Evolutionary conservation across 2,329 filamentous ascomycete species (phyloP).

Genomic region (Triangularia verruculosa): DNA sequence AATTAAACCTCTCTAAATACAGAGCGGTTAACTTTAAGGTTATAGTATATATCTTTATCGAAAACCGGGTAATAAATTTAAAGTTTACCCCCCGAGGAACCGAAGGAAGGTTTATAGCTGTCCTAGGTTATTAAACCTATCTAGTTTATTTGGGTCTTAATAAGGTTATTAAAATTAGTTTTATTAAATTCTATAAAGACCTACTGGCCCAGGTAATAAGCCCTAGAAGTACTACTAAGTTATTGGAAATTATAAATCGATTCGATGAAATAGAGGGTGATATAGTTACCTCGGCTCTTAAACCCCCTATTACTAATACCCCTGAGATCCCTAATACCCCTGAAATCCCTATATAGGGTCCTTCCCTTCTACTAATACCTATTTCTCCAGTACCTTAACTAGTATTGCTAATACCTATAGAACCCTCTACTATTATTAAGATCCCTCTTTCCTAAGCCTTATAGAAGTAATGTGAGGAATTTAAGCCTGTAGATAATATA

Average conservation of each 20-base stretch:
- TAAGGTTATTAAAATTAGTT: neutral
- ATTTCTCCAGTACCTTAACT: neutral
- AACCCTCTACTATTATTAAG: neutral
- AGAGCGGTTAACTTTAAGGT: neutral
- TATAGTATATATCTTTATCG: neutral
- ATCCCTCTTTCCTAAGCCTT: neutral
- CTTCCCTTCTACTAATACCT: no score
- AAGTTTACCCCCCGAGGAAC: neutral
- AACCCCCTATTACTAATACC: neutral
- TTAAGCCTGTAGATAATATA: neutral
- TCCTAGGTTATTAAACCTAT: neutral
- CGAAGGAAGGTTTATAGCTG: neutral
- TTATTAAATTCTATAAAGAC: neutral
- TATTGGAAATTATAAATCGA: neutral
- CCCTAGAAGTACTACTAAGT: neutral
- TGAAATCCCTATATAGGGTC: no score
- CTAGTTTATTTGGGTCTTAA: neutral
- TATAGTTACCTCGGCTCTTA: neutral
- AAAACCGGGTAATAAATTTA: neutral
- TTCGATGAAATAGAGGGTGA: neutral
- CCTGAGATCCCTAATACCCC: neutral
- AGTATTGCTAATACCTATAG: neutral
- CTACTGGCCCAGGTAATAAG: neutral
- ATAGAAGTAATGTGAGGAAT: neutral
- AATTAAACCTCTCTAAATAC: neutral